Evolutionary conservation across 805 yeast genomes (phyloP).

Genomic region (Cyberlindnera petersonii): DNA sequence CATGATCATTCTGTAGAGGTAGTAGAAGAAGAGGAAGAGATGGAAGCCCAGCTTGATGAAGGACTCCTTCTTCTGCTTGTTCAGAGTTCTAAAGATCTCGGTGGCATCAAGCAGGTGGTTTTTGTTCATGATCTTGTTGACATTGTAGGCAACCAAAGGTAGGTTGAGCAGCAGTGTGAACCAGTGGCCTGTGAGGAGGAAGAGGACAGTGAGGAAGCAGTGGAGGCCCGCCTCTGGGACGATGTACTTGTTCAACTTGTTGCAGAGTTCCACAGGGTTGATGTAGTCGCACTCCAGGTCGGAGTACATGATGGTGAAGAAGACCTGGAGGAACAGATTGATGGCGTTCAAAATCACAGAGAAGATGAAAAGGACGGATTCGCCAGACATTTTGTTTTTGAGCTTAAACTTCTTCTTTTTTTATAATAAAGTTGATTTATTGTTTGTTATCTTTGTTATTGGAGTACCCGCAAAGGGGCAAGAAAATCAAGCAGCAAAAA

Average conservation of each 20-base stretch:
- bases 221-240: conserved; percentile 88
- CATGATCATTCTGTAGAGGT: conserved; percentile 93
- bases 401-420: neutral
- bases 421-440: neutral
- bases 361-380: conserved; percentile 49
- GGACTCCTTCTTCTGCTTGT: conserved; percentile 89
- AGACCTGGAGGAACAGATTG: conserved; percentile 87
- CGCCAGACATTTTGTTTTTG: conserved; percentile 10
- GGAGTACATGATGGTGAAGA: conserved; percentile 91
- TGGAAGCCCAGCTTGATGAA: conserved; percentile 90
- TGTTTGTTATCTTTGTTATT: too few species aligned
- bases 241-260: conserved; percentile 82
- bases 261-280: conserved; percentile 95
- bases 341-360: conserved; percentile 84
- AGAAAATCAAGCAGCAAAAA: too few species aligned
- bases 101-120: conserved; percentile 92
- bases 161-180: conserved; percentile 75
- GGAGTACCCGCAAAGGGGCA: too few species aligned
- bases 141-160: conserved; percentile 83
- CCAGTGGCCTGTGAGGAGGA: conserved; percentile 90
- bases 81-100: conserved; percentile 90
- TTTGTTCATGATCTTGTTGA: conserved; percentile 71
- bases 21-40: conserved; percentile 88
- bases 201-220: conserved; percentile 61
- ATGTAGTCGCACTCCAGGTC: conserved; percentile 95